Evolutionary conservation across 768 basidiomycete species (phyloP).

Genomic region (Russula brevipes): DNA sequence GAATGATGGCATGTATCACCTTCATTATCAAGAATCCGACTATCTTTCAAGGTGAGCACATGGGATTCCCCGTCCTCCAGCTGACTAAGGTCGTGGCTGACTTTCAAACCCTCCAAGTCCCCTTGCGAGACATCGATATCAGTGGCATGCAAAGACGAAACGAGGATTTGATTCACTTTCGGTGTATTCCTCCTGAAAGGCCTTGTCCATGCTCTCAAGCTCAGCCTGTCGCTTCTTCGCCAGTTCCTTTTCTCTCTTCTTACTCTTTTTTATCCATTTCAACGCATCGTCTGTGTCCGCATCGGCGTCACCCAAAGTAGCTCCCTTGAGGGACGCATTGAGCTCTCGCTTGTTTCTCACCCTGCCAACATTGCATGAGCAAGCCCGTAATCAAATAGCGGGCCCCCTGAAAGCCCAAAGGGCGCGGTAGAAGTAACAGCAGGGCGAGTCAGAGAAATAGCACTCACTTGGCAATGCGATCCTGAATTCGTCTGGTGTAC

Average conservation of each 20-base stretch:
- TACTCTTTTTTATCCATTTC: conserved; percentile 88
- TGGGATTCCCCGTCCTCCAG: conserved; percentile 91
- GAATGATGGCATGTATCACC: conserved; percentile 40
- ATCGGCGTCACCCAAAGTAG: conserved; percentile 86
- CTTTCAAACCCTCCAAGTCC: conserved; percentile 91
- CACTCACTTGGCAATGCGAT: conserved; percentile 87
- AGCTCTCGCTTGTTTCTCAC: conserved; percentile 93
- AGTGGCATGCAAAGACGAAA: neutral
- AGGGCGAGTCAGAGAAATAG: conserved; percentile 19
- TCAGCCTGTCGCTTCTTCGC: conserved; percentile 79
- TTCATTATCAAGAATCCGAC: conserved; percentile 91
- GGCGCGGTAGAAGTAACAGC: conserved; percentile 31
- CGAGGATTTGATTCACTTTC: conserved; percentile 60
- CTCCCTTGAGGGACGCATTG: conserved; percentile 84
- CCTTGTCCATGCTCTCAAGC: conserved; percentile 78
- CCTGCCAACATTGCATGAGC: conserved; percentile 47
- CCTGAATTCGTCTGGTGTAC: conserved; percentile 54
- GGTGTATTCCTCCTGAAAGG: conserved; percentile 71
- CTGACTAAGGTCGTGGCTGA: conserved; percentile 89
- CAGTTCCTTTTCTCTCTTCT: conserved; percentile 87
- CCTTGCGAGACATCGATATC: conserved; percentile 47
- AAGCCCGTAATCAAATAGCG: conserved; percentile 38
- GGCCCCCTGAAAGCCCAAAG: conserved; percentile 31
- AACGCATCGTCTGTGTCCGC: conserved; percentile 71
- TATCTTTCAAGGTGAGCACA: conserved; percentile 96